Conservation (phyloP, 2,329 filamentous ascomycete genomes). For the Thelonectria blattea region DNA sequence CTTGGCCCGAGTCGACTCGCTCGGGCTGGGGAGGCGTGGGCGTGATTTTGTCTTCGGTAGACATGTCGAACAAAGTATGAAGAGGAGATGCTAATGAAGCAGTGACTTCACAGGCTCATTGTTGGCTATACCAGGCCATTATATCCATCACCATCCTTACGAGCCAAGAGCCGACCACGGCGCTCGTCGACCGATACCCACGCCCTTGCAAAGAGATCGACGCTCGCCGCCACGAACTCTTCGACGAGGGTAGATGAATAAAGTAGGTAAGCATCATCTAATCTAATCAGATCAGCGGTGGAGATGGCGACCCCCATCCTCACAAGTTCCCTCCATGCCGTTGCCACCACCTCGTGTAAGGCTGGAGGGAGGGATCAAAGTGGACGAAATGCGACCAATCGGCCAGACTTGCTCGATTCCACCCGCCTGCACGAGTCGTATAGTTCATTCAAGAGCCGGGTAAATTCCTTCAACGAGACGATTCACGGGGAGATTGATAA, state of each 20-base stretch:
- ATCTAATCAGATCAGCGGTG: slow-evolving; percentile 24
- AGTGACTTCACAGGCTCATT: not conserved
- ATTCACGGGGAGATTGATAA: not conserved
- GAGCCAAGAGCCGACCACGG: slow-evolving; percentile 4
- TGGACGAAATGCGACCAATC: slow-evolving; percentile 12
- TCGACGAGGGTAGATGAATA: not conserved
- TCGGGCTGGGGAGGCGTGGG: slow-evolving; percentile 13
- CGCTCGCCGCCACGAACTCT: slow-evolving; percentile 4
- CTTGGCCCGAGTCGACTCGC: slow-evolving; percentile 20
- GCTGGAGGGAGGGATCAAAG: slow-evolving; percentile 13
- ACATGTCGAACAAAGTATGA: slow-evolving; percentile 7
- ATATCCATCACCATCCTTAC: not conserved
- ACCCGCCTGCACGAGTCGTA: slow-evolving; percentile 8
- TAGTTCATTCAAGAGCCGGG: slow-evolving; percentile 5
- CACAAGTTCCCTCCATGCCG: not conserved
- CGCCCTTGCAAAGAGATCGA: slow-evolving; percentile 5
- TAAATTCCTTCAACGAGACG: not conserved
- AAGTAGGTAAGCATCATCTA: slow-evolving; percentile 17
- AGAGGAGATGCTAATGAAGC: not conserved
- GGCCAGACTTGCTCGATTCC: not conserved
- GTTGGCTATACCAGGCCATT: not conserved
- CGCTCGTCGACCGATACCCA: not conserved
- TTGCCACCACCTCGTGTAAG: slow-evolving; percentile 13
- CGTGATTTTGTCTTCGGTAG: slow-evolving; percentile 23
- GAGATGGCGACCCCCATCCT: slow-evolving; percentile 4